Percentiles rank a stretch among this genome's conserved stretches.
Conservation (phyloP, 768 basidiomycete species). For the Polyporus arcularius region DNA sequence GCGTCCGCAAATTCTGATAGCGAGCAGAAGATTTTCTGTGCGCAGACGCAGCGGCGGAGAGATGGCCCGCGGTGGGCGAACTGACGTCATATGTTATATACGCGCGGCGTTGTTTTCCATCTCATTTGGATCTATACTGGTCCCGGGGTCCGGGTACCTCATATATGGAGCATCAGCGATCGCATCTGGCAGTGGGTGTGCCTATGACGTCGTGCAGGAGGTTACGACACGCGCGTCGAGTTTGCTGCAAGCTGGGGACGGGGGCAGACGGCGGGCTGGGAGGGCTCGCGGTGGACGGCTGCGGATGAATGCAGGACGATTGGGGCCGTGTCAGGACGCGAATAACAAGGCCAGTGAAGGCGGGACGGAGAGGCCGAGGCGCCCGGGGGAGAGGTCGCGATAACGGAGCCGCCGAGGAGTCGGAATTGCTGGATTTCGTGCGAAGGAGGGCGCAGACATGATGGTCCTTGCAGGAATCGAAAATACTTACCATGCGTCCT, state of each 20-base stretch:
- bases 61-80: constrained; percentile 8
- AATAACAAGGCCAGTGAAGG: no score
- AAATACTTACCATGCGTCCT: constrained; percentile 1
- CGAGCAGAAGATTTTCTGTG: neutral
- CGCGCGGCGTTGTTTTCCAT: no score
- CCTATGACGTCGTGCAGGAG: constrained; percentile 15
- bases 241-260: no score
- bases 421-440: neutral
- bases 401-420: neutral
- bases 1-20: constrained; percentile 4
- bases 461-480: constrained; percentile 4
- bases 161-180: neutral
- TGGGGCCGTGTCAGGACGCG: neutral
- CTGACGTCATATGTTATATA: constrained; percentile 10
- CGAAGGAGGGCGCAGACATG: neutral
- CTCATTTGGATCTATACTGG: neutral
- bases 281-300: neutral
- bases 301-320: neutral
- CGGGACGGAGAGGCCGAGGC: neutral
- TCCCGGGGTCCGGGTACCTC: constrained; percentile 8
- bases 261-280: neutral
- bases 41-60: neutral
- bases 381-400: neutral
- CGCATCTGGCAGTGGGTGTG: neutral
- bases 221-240: neutral